Evolutionary conservation across 352 stramenopile species (phyloP), one percentile per base, ranked within the genome.

Genomic region (Saprolegnia diclina): DNA sequence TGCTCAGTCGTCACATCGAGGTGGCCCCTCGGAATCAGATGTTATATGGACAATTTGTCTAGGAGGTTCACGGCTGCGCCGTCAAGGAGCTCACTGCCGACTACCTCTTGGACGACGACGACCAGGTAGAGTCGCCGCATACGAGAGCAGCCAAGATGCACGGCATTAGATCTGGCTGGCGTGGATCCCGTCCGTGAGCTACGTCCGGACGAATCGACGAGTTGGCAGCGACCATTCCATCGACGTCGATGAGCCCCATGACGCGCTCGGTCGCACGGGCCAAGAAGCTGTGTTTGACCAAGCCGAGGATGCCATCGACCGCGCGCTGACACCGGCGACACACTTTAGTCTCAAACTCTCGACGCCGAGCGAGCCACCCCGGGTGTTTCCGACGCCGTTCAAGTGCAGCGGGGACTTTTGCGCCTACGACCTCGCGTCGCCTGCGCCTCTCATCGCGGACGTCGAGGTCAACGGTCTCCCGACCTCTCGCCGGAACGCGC

Each of bases 331-430:
- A 22, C 35, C 53, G 53, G 19, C 22, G 13, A 40, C 55, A 32
- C 55, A 63, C 16, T 63, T 63, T 18, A 63, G 24, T 16, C 29
- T 63, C 55, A 63, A 48, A 14, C 29, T 35, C 29, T 2, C 29
- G 29, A 35, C 55, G 42, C 42, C 4, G 13, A 7, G 42, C 42
- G 42, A 48, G 42, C 42, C 18, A 7, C 42, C 42, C 1, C 42
- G 22, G 7, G 35, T 11, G n/a, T 70, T 70, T 44, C 63, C 63
- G 21, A 70, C 44, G 44, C 45, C 80, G 4, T 93, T 90, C 76
- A 87, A 89, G 66, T 91, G 85, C 76, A 85, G 75, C 32, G 83
- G 85, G 18, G 83, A 91, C 62, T 91, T 91, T 59, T 91, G 83
- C 70, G 74, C 76, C 54, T 85, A 89, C 44, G 66, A 76, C 16